Evolutionary conservation across 2,329 filamentous ascomycete species (phyloP).

Genomic region (Aspergillus ustus): DNA sequence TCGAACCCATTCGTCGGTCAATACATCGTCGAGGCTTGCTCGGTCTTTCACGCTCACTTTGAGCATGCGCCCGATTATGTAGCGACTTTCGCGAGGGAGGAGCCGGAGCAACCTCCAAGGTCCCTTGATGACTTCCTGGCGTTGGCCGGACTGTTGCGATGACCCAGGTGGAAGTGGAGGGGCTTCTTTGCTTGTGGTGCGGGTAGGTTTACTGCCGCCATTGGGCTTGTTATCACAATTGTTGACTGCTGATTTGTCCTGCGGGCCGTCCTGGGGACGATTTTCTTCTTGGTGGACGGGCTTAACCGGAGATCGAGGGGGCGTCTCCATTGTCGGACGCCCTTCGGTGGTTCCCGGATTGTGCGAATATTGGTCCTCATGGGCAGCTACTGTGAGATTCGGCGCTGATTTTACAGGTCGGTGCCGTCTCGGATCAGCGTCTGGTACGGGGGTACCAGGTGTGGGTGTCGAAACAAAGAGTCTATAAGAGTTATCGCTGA

Average conservation of each 20-base stretch:
- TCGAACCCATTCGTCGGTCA: constrained; percentile 88
- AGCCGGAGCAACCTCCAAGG: constrained; percentile 89
- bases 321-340: constrained; percentile 19
- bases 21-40: constrained; percentile 82
- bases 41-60: constrained; percentile 83
- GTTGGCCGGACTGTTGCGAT: constrained; percentile 33
- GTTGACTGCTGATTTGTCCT: constrained; percentile 32
- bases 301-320: constrained; percentile 29
- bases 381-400: constrained; percentile 36
- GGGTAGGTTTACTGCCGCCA: constrained; percentile 30
- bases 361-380: constrained; percentile 31
- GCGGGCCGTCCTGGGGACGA: constrained; percentile 28
- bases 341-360: constrained; percentile 22
- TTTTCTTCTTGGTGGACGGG: constrained; percentile 32
- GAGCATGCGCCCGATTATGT: constrained; percentile 91
- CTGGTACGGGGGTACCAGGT: constrained; percentile 61
- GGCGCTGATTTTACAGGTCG: constrained; percentile 40
- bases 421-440: constrained; percentile 42
- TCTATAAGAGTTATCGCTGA: constrained; percentile 93
- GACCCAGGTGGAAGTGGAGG: constrained; percentile 39
- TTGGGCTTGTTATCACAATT: constrained; percentile 22
- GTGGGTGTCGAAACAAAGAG: constrained; percentile 87
- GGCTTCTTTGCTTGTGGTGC: constrained; percentile 47
- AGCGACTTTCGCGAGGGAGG: constrained; percentile 83
- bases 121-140: constrained; percentile 81